These are phyloP conservation scores for Umbelopsis sp. DNA, from an alignment of 192 early-diverging fungal species.

Conservation along the genomic window DNA sequence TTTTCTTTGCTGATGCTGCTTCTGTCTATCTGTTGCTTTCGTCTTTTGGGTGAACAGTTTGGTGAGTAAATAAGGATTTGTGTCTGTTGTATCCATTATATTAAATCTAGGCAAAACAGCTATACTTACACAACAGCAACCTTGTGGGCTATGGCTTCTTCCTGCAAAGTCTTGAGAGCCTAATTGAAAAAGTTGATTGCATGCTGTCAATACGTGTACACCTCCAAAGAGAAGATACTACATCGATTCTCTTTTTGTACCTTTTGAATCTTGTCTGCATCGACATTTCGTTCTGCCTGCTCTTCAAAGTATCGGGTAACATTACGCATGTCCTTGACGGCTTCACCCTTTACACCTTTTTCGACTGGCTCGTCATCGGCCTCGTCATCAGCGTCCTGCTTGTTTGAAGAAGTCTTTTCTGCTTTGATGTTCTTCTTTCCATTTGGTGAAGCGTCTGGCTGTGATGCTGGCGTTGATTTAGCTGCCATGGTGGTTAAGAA, in stretches of 20 bases:
- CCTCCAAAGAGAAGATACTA: no score
- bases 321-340: slow-evolving; percentile 25
- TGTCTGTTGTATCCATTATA: neutral
- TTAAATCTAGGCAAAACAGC: neutral
- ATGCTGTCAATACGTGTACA: no score
- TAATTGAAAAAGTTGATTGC: neutral
- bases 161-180: slow-evolving; percentile 3
- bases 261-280: slow-evolving; percentile 8
- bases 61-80: neutral
- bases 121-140: slow-evolving; percentile 10
- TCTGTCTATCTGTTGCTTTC: slow-evolving; percentile 13
- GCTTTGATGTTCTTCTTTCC: neutral
- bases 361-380: slow-evolving; percentile 22
- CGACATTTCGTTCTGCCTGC: slow-evolving; percentile 8
- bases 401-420: neutral
- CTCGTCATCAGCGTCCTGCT: slow-evolving; percentile 18
- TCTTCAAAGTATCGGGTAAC: slow-evolving; percentile 22
- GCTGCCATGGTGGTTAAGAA: neutral
- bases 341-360: slow-evolving; percentile 26
- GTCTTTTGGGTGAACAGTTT: neutral
- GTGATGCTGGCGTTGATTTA: slow-evolving; percentile 8
- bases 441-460: slow-evolving; percentile 10
- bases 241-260: neutral
- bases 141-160: slow-evolving; percentile 3
- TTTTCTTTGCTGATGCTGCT: slow-evolving; percentile 6